Evolutionary conservation across 768 basidiomycete species (phyloP), one percentile per base, ranked within the genome.

Genomic region (Suillus brevipes): DNA sequence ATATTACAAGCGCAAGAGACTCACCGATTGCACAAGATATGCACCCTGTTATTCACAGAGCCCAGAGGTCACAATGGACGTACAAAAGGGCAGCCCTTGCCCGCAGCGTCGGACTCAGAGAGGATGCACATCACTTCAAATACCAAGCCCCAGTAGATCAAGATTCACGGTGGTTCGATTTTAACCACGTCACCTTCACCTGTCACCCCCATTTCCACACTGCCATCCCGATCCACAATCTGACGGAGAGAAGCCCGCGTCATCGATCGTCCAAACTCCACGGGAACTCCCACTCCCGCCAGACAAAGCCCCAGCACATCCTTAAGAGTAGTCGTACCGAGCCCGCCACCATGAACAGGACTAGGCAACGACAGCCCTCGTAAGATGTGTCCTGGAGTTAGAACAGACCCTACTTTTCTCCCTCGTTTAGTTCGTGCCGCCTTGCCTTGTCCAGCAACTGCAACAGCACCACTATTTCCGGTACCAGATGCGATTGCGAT

Each of bases 321-420:
- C 25, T 67, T 68, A 6, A 50, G 14, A 2, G 60, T 50, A 62
- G 38, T 63, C 57, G 56, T 64, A 50, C 52, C 64, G 28, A 66
- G 63, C 47, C 18, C 62, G 31, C 47, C 50, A 42, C 43, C 58
- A 2, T 52, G 63, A 36, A 42, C 38, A 65, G 53, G 63, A 23
- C 59, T 6, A 55, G 64, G 68, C 20, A 68, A 56, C 20, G 67
- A 66, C 43, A 82, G 64, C 40, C 80, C 81, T n/a, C 79, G 78
- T 58, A 80, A 60, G 50, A 82, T 62, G 64, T 82, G 81, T 38
- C 76, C 70, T 3, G 80, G 81, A 1, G 80, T 79, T 53, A 82
- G 70, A 53, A 79, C 58, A 13, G 74, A 69, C 10, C 69, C 66
- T 61, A 68, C 47, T 65, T 68, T 72, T 23, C 71, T 75, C 64